Evolutionary conservation across 2,329 filamentous ascomycete genomes (phyloP), one percentile per base, ranked within the genome.

Genomic region (Endothia cerciana): DNA sequence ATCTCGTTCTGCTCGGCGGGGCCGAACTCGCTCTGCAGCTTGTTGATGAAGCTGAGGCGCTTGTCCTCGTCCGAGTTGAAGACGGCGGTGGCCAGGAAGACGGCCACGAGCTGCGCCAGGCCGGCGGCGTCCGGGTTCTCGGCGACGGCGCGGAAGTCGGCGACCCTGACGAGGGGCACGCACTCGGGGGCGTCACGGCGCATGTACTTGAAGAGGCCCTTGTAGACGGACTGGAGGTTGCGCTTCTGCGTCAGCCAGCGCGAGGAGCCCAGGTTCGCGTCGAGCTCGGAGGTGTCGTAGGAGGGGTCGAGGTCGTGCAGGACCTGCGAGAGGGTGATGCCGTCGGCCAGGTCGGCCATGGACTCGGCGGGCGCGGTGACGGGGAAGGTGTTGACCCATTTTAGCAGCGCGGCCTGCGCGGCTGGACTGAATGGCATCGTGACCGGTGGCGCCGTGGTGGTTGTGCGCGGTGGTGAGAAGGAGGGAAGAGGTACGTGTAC

Each of bases 151-250:
- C 86, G 85, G 71, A 87, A 85, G 71, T 88, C 81, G 64, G 84
- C 80, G 51, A 80, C 79, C 70, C 81, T 82, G 60, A 85, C 80
- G 66, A 87, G 78, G 43, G 81, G 82, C 65, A 81, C 80, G 63
- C 87, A 78, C 49, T 83, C 82, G 2, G 80, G 77, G 69, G 83
- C 82, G 62, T 84, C 77, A 59, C 82, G 80, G 61, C 84, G 82
- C 64, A 87, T 83, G 72, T 87, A 88, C 75, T 97, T 97, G 3
- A 95, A 93, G 2, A 99, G 82, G 13, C 87, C 81, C 76, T 98
- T 98, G 67, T 98, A 85, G 25, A 96, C 89, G 1, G 92, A 90
- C 76, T 99, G 97, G 3, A 96, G 93, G 74, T 99, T 95, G 60
- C 95, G 90, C 22, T 93, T 88, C 79, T 97, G 97, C 82, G 80